Evolutionary conservation across 2,329 filamentous ascomycete species (phyloP), one percentile per base, ranked within the genome.

Genomic region (Metarhizium rileyi): DNA sequence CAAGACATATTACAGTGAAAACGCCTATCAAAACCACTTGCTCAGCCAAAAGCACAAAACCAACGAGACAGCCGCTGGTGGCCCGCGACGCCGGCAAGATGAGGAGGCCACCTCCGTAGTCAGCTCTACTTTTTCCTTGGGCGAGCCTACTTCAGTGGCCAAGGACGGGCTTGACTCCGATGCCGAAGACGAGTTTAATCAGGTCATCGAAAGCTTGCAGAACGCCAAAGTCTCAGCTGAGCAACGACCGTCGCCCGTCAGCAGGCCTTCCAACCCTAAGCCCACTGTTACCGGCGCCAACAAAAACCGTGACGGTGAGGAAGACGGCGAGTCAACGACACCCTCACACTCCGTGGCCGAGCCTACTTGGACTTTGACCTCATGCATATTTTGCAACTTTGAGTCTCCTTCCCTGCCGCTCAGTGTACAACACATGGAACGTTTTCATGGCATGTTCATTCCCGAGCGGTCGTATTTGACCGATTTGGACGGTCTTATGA

Each of bases 1-100:
- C 61, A 95, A 95, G 73, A 90, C 86, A 14, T 98, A 95, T 68
- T 97, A 85, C 73, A 97, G 90, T 70, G 88, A 96, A 63, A 96
- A 96, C 70, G 91, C 93, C 30, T 97, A 86, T 68, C 82, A 84
- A 63, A 98, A 97, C 69, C 93, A 98, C 64, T 67, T 97, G 50
- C 83, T 83, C 52, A 96, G 90, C 70, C 84, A 88, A 59, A 95
- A 95, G 68, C 93, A 98, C 69, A 88, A 83, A 68, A 56, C 59
- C 30, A 70, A 68, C 50, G 76, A 85, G 51, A 74, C 78, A 28
- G 73, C 74, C 40, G 60, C 68, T 43, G 65, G 66, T 23, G 49
- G 43, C 14, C 26, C 25, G 23, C 62, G 65, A 30, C 55, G 62
- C 47, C 66, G 66, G 47, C 67, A 71, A 46, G 77, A 79, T 55